phyloP scores from a whole-genome alignment of 495 filamentous ascomycete species.

The Daldinia grandis region DNA sequence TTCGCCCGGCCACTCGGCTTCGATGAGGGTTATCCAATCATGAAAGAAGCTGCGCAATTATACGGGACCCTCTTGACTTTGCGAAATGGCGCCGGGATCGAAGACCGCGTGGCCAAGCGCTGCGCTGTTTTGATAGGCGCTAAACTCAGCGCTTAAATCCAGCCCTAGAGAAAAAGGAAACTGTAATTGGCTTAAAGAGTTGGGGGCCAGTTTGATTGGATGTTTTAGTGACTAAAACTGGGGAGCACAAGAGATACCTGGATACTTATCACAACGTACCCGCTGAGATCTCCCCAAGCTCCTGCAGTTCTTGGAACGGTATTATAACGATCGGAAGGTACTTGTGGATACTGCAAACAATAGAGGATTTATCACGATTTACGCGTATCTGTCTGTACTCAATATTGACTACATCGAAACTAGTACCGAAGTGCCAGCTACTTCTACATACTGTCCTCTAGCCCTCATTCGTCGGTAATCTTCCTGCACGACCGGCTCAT shows the following conservation, averaged over 20 bases:
- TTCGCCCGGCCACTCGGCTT: constrained; percentile 36
- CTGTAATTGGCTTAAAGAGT: constrained; percentile 25
- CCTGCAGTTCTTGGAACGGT: not conserved
- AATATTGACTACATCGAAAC: constrained; percentile 11
- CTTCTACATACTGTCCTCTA: constrained; percentile 59
- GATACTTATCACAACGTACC: not conserved
- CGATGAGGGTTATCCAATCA: constrained; percentile 33
- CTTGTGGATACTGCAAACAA: not conserved
- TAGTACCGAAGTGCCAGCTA: not conserved
- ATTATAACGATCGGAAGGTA: not conserved
- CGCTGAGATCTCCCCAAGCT: not conserved
- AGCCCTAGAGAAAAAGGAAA: not conserved
- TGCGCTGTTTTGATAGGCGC: constrained; percentile 24
- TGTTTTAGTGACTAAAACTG: not conserved
- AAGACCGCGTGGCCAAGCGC: constrained; percentile 21
- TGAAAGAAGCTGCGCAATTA: constrained; percentile 23
- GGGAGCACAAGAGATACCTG: not conserved
- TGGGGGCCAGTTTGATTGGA: constrained; percentile 14
- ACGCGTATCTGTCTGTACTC: not conserved
- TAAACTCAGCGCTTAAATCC: constrained; percentile 33
- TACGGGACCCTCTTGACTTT: constrained; percentile 15
- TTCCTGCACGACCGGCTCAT: constrained; percentile 61
- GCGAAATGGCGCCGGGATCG: constrained; percentile 1
- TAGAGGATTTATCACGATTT: not conserved
- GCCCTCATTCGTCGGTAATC: constrained; percentile 62